These are phyloP conservation scores for Fusarium sarcochroum DNA, from an alignment of 2,329 filamentous ascomycete species.

Conservation along the genomic window DNA sequence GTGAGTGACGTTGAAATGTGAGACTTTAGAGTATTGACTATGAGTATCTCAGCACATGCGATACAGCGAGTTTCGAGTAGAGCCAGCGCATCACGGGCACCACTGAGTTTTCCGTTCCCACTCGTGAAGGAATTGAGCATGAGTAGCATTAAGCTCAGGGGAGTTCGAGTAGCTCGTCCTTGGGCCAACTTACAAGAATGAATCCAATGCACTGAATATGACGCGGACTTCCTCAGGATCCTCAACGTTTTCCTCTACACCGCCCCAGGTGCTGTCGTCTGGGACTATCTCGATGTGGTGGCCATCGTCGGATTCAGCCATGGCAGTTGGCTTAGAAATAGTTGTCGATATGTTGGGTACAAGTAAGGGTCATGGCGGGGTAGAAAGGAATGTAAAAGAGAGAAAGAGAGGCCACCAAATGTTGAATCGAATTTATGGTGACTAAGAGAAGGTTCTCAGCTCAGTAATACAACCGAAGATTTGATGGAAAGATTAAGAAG, in stretches of 20 bases:
- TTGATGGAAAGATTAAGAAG: neutral
- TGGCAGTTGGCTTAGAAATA: constrained; percentile 25
- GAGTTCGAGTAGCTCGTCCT: constrained; percentile 3
- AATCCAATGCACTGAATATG: constrained; percentile 86
- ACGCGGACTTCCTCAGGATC: constrained; percentile 87
- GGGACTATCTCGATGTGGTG: constrained; percentile 40
- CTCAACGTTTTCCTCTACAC: constrained; percentile 74
- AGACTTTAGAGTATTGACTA: constrained; percentile 86
- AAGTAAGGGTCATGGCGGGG: constrained; percentile 34
- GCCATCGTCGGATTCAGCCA: constrained; percentile 41
- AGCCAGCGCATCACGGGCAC: neutral
- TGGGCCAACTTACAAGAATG: constrained; percentile 68
- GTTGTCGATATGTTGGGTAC: constrained; percentile 18
- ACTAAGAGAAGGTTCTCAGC: neutral
- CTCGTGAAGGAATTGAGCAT: neutral
- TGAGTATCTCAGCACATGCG: constrained; percentile 31
- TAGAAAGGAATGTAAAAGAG: constrained; percentile 8
- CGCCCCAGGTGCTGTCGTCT: constrained; percentile 67
- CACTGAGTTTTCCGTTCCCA: neutral
- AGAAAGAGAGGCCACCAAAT: neutral
- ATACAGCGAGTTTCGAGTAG: neutral
- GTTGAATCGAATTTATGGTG: neutral
- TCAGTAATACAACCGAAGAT: neutral
- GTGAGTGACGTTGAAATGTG: constrained; percentile 93
- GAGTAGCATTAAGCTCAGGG: neutral